Evolutionary conservation across 495 filamentous ascomycete genomes (phyloP), one percentile per base, ranked within the genome.

Genomic region (Penicillium diatomitis): DNA sequence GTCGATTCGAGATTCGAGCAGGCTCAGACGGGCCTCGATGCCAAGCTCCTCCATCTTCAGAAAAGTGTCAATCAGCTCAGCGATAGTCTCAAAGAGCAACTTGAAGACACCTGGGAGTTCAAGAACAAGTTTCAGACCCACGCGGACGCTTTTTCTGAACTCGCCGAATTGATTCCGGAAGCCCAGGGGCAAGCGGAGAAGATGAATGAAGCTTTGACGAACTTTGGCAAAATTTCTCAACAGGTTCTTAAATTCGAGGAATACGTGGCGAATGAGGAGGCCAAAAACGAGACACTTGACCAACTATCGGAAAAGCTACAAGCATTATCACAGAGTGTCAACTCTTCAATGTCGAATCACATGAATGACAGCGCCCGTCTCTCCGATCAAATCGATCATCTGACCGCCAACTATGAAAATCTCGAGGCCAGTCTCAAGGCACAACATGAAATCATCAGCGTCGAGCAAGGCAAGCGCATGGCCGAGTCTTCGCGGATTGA

Each of bases 81-180:
- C 38, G 42, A 27, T 34, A 29, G 31, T 20, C 6, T 36, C 32
- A 33, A 11, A 6, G 20, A 44, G 31, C 41, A 44, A 34, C 41
- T 44, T 4, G 30, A 44, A 8, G 41, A 33, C 5, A 44, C n/a
- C 31, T 32, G 31, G 29, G 41, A 44, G 2, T 44, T 44, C 11
- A 44, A 44, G 27, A 44, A 44, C 31, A 44, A 34, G 34, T 44
- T 44, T 8, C 41, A 44, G n/a, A 44, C 41, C 30, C 41, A 44
- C 3, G 12, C 41, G 11, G 41, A 44, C 31, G 41, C 31, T 10
- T 44, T 44, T 12, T 34, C 41, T 8, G 41, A 44, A 44, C 41
- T 44, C 10, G 41, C 30, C 29, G 41, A 44, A 11, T 44, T 29
- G 4, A 44, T 44, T 32, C 41, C 41, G 4, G 30, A 44, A 8